Base-by-base conservation (phyloP, 1,139 yeast genomes). In the Suhomyces ambrosiae region DNA sequence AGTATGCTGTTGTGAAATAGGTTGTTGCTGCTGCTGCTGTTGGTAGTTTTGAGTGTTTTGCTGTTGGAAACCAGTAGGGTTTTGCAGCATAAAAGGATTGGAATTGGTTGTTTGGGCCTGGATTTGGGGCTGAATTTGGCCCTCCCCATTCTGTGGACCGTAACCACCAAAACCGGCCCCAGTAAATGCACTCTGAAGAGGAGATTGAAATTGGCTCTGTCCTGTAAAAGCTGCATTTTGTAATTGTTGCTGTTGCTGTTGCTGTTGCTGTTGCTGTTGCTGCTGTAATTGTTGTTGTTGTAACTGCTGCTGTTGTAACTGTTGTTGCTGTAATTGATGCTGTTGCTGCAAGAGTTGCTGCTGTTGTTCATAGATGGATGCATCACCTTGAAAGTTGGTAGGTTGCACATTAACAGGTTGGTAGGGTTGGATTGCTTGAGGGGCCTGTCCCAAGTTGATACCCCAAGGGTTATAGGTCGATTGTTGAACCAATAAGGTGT, bases 151-250 rank as follows among this genome's bases (percentile, higher is more conserved):
- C 35, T 60, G 66, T 23, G 64, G 59, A 5, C 67, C 65, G 50
- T 73, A 74, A 4, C 80, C 80, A 12, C 82, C 82, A 58, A 76
- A 77, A 0, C 84, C 84, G 28, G 70, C 69, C 8, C 84, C 84
- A 11, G 85, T 79, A 46, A 61, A 65, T 2, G 67, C 52, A 23
- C 25, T 42, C 30, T 44, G 76, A 59, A 30, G 54, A 41, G 27
- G 34, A 43, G 28, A 30, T 42, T 32, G 33, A n/a, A 29, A 25
- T 22, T 30, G 33, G 21, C 17, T 16, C n/a, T 35, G 34, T 5
- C 40, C 36, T 6, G 32, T 32, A 11, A 32, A 26, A 7, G 30
- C 17, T 11, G 19, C 30, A 9, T 14, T 35, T n/a, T 32, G 39
- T 29, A 23, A 45, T 23, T 37, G 55, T 30, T 50, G 61, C 23